Base-by-base conservation (phyloP, 768 basidiomycete genomes). In the Suillus americanus region DNA sequence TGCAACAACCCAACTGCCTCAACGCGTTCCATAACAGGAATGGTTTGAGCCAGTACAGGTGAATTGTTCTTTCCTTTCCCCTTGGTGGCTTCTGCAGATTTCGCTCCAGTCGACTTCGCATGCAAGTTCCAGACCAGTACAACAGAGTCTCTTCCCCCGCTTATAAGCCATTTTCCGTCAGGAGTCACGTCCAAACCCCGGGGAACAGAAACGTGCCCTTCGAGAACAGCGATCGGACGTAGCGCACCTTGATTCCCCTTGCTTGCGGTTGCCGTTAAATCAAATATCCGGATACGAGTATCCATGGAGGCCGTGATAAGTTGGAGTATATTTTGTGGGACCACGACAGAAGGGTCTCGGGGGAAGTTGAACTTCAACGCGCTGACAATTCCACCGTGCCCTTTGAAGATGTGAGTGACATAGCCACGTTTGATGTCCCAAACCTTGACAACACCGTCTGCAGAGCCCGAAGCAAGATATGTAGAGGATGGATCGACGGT, bases 301-400 rank as follows among this genome's bases (percentile, higher is more conserved):
- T 99, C 97, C 53, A 93, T 91, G 35, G 94, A 96, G 6, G 91
- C 97, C 0, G 96, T 96, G 63, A 96, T 83, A 46, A 99, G 85
- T 68, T 89, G 88, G 84, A 96, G 91, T 60, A 81, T 83, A 68
- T 78, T 80, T 61, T 79, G 77, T 62, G 79, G 79, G 46, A 69
- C 75, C 35, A 82, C 78, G 40, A 79, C 79, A 9, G 86, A 85
- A 3, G 82, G 79, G 66, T 90, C 84, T 65, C 81, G 85, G 25
- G 89, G 89, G 69, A 90, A 92, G 74, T 89, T 91, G 79, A 96
- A 99, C 30, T 85, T 80, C 65, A 99, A 79, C 18, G 97, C 95
- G 68, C 91, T 93, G 74, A 99, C 90, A 65, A 97, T 93, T n/a
- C 97, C 97, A 5, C 96, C 97, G 73, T 99, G 97, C 2, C 96